These are phyloP conservation scores for Ophiostoma triangulosporum DNA, from an alignment of 2,329 filamentous ascomycete species.

Conservation along the genomic window DNA sequence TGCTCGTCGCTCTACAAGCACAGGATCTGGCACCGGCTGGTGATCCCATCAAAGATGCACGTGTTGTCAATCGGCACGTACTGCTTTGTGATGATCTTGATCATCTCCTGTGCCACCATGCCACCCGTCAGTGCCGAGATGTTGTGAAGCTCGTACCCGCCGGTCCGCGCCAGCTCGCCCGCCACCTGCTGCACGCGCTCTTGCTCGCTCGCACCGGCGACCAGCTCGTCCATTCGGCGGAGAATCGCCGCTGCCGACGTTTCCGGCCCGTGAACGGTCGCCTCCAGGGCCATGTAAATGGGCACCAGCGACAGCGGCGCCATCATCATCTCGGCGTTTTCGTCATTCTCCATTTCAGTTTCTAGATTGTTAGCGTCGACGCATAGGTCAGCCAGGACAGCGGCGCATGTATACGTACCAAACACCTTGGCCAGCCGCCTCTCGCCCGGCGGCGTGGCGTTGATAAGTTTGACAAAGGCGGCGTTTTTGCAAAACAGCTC, in stretches of 20 bases:
- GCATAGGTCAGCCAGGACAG: too few relatives aligned
- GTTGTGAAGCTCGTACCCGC: conserved; percentile 82
- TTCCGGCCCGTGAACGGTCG: conserved; percentile 32
- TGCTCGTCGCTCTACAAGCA: not conserved
- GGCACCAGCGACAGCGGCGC: conserved; percentile 48
- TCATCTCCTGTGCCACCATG: conserved; percentile 90
- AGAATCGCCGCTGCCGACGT: conserved; percentile 42
- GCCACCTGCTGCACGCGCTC: conserved; percentile 40
- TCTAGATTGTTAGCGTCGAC: conserved; percentile 25
- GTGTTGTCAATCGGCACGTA: conserved; percentile 60
- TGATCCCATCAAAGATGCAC: conserved; percentile 56
- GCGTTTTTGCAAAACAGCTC: conserved; percentile 94
- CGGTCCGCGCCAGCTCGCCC: conserved; percentile 60
- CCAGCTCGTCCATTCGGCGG: conserved; percentile 26
- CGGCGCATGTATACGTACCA: conserved; percentile 29
- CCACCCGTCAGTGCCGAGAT: conserved; percentile 78
- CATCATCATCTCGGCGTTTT: conserved; percentile 32
- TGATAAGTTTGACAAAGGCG: conserved; percentile 80
- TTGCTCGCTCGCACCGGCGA: conserved; percentile 32
- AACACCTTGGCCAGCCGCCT: conserved; percentile 38
- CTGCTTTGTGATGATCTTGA: conserved; percentile 72
- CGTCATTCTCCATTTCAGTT: conserved; percentile 40
- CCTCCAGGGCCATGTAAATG: conserved; percentile 53
- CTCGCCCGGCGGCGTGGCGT: conserved; percentile 29
- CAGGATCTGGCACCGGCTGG: conserved; percentile 46